Percentiles rank a stretch among this genome's conserved stretches.
These are phyloP conservation scores for Fraxinus dipetala DNA, from an alignment of 305 asterid species.

Conservation along the genomic window DNA sequence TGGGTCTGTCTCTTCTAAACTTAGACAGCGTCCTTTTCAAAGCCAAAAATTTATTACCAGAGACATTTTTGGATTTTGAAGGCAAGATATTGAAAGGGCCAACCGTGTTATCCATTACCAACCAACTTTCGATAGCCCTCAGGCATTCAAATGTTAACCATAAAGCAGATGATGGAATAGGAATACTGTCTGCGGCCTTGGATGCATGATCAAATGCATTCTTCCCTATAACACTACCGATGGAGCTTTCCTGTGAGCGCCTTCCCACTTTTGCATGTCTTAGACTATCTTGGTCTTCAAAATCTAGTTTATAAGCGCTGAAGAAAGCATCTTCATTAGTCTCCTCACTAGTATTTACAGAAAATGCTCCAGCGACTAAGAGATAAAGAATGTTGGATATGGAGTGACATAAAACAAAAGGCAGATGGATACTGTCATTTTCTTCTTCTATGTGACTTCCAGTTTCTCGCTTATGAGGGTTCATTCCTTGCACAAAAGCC, in stretches of 20 bases:
- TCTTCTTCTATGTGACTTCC: constrained; percentile 83
- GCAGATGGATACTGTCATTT: constrained; percentile 66
- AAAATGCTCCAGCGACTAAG: constrained; percentile 83
- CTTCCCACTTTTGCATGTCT: constrained; percentile 96
- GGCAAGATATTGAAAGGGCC: constrained; percentile 53
- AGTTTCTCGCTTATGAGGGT: constrained; percentile 82
- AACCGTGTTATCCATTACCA: constrained; percentile 62
- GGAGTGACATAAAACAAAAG: constrained; percentile 68
- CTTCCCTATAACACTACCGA: constrained; percentile 56
- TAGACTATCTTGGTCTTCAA: constrained; percentile 64
- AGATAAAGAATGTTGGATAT: constrained; percentile 71
- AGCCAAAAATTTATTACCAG: constrained; percentile 60
- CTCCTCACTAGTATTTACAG: constrained; percentile 37
- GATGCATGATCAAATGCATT: constrained; percentile 43
- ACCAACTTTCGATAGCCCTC: constrained; percentile 80
- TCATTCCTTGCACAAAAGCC: constrained; percentile 94
- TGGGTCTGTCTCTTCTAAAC: constrained; percentile 56
- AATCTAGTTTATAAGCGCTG: constrained; percentile 39
- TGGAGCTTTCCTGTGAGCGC: constrained; percentile 80
- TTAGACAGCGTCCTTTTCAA: constrained; percentile 59
- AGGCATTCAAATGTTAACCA: constrained; percentile 85
- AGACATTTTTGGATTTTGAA: constrained; percentile 43
- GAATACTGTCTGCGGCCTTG: constrained; percentile 45
- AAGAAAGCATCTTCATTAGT: constrained; percentile 39
- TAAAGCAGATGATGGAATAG: constrained; percentile 60